Evolutionary conservation across 768 basidiomycete genomes (phyloP).

Genomic region (Galerina sulciceps): DNA sequence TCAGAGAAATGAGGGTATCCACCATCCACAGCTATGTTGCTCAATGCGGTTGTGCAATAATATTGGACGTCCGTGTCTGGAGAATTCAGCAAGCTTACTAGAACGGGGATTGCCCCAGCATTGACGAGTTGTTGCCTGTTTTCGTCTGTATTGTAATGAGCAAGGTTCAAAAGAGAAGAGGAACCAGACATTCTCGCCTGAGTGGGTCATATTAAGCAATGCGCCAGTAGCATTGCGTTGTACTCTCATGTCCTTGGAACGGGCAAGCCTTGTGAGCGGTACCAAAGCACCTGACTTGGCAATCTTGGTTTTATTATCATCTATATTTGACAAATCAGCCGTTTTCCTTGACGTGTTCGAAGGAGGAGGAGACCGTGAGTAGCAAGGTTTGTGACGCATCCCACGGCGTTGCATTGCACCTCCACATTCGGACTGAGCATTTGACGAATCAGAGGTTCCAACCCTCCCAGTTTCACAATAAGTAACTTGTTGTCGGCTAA

Average conservation of each 20-base stretch:
- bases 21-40: conserved; percentile 99
- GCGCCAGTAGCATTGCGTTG: conserved; percentile 99
- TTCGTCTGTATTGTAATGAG: conserved; percentile 65
- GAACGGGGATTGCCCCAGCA: conserved; percentile 96
- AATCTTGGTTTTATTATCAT: conserved; percentile 99
- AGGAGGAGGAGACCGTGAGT: conserved; percentile 78
- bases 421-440: conserved; percentile 99
- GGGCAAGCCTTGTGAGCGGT: conserved; percentile 92
- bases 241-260: conserved; percentile 99
- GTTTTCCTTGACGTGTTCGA: neutral
- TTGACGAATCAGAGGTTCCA: conserved; percentile 97
- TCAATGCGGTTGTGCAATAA: conserved; percentile 97
- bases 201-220: conserved; percentile 98
- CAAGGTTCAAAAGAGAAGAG: conserved; percentile 4
- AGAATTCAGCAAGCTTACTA: conserved; percentile 92
- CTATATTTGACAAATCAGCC: conserved; percentile 41
- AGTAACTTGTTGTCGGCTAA: conserved; percentile 98
- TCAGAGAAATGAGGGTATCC: conserved; percentile 6
- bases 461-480: conserved; percentile 95
- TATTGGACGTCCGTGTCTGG: conserved; percentile 99
- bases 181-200: conserved; percentile 58
- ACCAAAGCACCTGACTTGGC: conserved; percentile 99
- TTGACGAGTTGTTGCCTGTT: conserved; percentile 98
- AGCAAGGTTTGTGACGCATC: conserved; percentile 97
- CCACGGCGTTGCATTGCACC: conserved; percentile 99